Conservation (phyloP, 495 filamentous ascomycete genomes). For the Polyplosphaeria fusca region DNA sequence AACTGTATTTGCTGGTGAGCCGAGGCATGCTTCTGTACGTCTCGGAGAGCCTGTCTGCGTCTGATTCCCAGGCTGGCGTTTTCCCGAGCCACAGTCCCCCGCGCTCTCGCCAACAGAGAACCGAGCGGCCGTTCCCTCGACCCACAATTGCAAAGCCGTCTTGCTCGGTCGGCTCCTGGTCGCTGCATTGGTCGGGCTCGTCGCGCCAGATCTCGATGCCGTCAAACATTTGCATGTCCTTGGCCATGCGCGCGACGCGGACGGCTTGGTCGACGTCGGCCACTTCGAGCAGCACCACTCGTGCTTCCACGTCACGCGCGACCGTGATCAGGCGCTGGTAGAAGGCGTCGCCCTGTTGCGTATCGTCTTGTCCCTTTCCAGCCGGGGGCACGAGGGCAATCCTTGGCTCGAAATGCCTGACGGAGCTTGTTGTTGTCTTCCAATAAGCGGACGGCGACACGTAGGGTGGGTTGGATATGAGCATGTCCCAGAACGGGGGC, state of each 20-base stretch:
- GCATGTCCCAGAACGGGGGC: constrained; percentile 55
- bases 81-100: constrained; percentile 21
- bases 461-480: constrained; percentile 90
- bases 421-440: constrained; percentile 58
- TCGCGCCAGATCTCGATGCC: constrained; percentile 56
- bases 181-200: constrained; percentile 20
- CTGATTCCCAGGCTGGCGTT: too few species aligned
- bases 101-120: constrained; percentile 27
- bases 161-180: background rate
- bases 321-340: constrained; percentile 53
- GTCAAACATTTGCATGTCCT: constrained; percentile 33
- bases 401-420: constrained; percentile 75
- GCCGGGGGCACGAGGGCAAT: constrained; percentile 68
- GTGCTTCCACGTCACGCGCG: constrained; percentile 39
- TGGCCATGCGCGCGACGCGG: constrained; percentile 27
- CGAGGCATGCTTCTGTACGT: too few species aligned
- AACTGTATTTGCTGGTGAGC: too few species aligned
- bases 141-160: constrained; percentile 21
- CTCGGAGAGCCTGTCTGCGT: too few species aligned
- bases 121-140: constrained; percentile 28
- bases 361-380: background rate
- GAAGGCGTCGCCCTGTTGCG: constrained; percentile 54
- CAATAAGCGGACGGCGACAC: constrained; percentile 62
- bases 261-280: constrained; percentile 50
- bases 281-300: constrained; percentile 56